Percentiles rank a stretch among this genome's conserved stretches.
phyloP scores from a whole-genome alignment of 164 flowering plant species.

The Platanus orientalis region DNA sequence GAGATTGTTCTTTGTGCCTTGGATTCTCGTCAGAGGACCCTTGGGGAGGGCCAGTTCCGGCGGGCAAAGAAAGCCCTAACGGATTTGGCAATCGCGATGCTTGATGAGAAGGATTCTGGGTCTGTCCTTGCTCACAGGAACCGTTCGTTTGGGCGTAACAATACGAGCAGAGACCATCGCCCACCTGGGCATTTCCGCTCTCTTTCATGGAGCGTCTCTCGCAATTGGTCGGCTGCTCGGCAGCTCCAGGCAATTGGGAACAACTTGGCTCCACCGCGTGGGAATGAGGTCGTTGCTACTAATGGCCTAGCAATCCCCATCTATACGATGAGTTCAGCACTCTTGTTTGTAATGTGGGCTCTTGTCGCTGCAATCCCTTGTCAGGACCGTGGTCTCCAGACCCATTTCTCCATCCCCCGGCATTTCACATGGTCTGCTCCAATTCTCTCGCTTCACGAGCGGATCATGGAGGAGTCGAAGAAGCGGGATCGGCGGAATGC shows the following conservation, averaged over 20 bases:
- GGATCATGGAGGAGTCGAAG: constrained; percentile 78
- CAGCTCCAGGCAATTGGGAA: constrained; percentile 91
- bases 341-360: constrained; percentile 80
- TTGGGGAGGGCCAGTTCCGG: constrained; percentile 79
- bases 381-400: constrained; percentile 90
- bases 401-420: too few species aligned
- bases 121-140: constrained; percentile 48
- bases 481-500: constrained; percentile 64
- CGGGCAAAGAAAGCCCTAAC: constrained; percentile 78
- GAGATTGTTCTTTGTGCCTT: constrained; percentile 73
- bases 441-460: constrained; percentile 57
- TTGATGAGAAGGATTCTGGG: constrained; percentile 69
- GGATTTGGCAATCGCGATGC: constrained; percentile 72
- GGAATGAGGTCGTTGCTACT: constrained; percentile 53
- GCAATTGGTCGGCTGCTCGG: constrained; percentile 64
- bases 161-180: constrained; percentile 29
- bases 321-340: constrained; percentile 61
- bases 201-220: constrained; percentile 89
- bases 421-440: constrained; percentile 64
- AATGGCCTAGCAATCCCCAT: constrained; percentile 59
- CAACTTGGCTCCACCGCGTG: constrained; percentile 52
- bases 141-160: constrained; percentile 69
- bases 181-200: constrained; percentile 58
- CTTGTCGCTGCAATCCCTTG: constrained; percentile 96
- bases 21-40: constrained; percentile 31